Percentiles rank a stretch among this genome's conserved stretches.
phyloP scores from a whole-genome alignment of 371 early-diverging fungal species.

The Mucor sp. region DNA sequence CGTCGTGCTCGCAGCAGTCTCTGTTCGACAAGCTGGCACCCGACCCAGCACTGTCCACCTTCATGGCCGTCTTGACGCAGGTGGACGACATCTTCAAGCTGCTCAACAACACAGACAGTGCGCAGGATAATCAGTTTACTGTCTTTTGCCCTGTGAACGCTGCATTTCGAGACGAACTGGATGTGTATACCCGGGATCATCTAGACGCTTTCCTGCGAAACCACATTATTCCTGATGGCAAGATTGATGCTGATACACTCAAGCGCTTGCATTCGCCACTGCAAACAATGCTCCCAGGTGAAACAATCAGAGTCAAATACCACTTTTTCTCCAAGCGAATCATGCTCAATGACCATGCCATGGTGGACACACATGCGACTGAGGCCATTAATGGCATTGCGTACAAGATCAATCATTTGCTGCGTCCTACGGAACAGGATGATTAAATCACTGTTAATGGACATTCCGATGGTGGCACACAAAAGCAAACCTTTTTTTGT shows the following conservation, averaged over 20 bases:
- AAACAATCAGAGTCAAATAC: constrained; percentile 33
- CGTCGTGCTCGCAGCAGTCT: constrained; percentile 21
- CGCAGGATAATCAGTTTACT: constrained; percentile 26
- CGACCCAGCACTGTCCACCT: constrained; percentile 45
- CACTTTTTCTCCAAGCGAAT: constrained; percentile 25
- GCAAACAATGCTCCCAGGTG: constrained; percentile 24
- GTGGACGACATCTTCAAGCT: constrained; percentile 33
- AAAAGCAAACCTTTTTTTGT: background rate
- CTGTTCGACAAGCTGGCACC: constrained; percentile 52
- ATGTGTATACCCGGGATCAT: constrained; percentile 15
- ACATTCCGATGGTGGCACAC: background rate
- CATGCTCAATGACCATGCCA: constrained; percentile 32
- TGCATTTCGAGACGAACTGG: constrained; percentile 33
- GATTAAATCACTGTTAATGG: background rate
- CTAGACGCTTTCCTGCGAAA: constrained; percentile 35
- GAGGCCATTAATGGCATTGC: constrained; percentile 49
- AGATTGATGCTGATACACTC: constrained; percentile 21
- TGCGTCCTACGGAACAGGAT: constrained; percentile 21
- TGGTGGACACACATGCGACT: constrained; percentile 34
- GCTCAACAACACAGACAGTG: constrained; percentile 30
- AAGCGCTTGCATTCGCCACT: constrained; percentile 19
- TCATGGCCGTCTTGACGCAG: constrained; percentile 46
- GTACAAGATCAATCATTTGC: constrained; percentile 43
- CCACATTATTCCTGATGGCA: constrained; percentile 39
- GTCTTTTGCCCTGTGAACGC: constrained; percentile 46